A percentile compares a stretch with the other conserved stretches of the same genome.
phyloP scores from a whole-genome alignment of 1,284 basidiomycete genomes.

The Peniophora sp. region DNA sequence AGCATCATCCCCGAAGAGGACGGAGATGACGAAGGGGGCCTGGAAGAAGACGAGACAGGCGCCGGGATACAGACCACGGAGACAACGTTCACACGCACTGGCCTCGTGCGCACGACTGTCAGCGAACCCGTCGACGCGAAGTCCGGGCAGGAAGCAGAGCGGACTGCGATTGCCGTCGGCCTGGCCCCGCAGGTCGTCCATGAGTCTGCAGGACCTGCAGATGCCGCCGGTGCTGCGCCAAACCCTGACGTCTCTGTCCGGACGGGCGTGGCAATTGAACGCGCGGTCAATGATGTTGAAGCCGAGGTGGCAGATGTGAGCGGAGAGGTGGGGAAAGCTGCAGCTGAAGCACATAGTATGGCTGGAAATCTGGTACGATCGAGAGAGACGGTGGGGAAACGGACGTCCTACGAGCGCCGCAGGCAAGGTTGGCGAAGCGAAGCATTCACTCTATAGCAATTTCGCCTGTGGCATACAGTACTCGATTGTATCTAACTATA shows the following conservation, averaged over 20 bases:
- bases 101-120: constrained; percentile 19
- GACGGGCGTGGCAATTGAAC: constrained; percentile 13
- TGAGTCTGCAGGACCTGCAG: constrained; percentile 31
- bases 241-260: background rate
- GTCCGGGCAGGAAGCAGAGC: constrained; percentile 10
- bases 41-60: constrained; percentile 9
- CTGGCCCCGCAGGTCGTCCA: constrained; percentile 39
- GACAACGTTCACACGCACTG: constrained; percentile 13
- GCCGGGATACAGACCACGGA: constrained; percentile 10
- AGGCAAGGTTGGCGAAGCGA: constrained; percentile 19
- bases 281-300: constrained; percentile 17
- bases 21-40: constrained; percentile 7
- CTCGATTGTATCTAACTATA: too few relatives aligned
- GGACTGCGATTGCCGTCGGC: constrained; percentile 31
- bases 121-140: constrained; percentile 11
- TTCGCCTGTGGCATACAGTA: too few relatives aligned
- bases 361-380: constrained; percentile 5
- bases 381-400: constrained; percentile 8
- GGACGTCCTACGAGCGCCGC: background rate
- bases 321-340: constrained; percentile 13
- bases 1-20: constrained; percentile 1
- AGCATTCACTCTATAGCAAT: constrained; percentile 16
- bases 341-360: background rate
- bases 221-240: constrained; percentile 13
- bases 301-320: constrained; percentile 12